Percentiles rank a stretch among this genome's conserved stretches.
Conservation (phyloP, 441 rosid genomes). For the Erodium moschatum region DNA sequence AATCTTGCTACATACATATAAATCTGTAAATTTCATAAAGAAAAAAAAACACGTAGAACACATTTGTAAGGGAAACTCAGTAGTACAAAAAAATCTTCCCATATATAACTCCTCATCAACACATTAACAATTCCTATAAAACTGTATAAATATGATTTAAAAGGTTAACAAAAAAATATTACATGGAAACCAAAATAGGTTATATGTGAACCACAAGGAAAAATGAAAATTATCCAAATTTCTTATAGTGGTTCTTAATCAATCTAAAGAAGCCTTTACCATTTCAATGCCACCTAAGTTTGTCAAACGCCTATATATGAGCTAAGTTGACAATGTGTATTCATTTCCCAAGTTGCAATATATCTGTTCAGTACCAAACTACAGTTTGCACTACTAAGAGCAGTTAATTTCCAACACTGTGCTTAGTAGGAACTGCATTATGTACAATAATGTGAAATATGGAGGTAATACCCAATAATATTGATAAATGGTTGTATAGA, state of each 20-base stretch:
- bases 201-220: slow-evolving; percentile 1
- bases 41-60: background rate
- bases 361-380: background rate
- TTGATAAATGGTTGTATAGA: background rate
- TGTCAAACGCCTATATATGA: background rate
- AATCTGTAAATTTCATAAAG: background rate
- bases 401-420: background rate
- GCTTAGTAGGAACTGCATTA: background rate
- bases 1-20: too few species aligned
- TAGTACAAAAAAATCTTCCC: background rate
- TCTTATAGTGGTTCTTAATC: background rate
- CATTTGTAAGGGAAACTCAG: background rate
- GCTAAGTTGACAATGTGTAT: background rate
- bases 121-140: background rate
- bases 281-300: background rate
- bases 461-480: background rate
- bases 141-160: background rate
- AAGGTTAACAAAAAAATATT: background rate
- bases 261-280: background rate
- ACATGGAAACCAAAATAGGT: background rate
- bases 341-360: background rate
- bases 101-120: background rate
- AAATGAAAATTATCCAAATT: background rate
- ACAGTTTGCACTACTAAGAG: background rate
- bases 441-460: background rate